These are phyloP conservation scores for Blumeriella jaapii DNA, from an alignment of 2,329 filamentous ascomycete genomes.

Conservation along the genomic window DNA sequence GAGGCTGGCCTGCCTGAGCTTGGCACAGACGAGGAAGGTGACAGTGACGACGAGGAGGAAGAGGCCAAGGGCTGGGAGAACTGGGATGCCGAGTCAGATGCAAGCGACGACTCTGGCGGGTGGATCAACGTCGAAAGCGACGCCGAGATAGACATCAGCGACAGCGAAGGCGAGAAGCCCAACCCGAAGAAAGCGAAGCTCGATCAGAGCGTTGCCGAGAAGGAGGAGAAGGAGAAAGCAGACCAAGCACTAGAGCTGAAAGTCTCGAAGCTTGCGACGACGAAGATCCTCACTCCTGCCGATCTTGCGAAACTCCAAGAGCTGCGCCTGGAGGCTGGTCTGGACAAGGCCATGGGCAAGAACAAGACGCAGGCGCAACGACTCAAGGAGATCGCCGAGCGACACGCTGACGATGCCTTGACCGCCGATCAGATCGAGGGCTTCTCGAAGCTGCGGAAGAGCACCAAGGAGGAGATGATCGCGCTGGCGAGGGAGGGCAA, in stretches of 20 bases:
- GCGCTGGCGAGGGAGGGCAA: conserved; percentile 75
- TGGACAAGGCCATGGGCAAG: conserved; percentile 51
- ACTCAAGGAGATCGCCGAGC: conserved; percentile 34
- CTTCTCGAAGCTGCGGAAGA: conserved; percentile 68
- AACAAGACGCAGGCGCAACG: conserved; percentile 29
- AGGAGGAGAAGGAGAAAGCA: conserved; percentile 34
- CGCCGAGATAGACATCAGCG: conserved; percentile 63
- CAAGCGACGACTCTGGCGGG: conserved; percentile 63
- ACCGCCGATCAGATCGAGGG: conserved; percentile 90
- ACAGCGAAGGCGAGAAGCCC: conserved; percentile 64
- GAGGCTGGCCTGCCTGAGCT: conserved; percentile 55
- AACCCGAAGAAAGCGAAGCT: conserved; percentile 53
- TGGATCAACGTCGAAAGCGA: conserved; percentile 90
- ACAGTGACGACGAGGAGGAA: conserved; percentile 37
- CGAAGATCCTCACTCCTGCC: conserved; percentile 85
- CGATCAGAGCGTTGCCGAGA: conserved; percentile 26
- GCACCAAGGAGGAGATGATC: conserved; percentile 80
- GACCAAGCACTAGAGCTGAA: conserved; percentile 29
- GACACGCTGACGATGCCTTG: conserved; percentile 76
- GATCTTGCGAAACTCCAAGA: conserved; percentile 92
- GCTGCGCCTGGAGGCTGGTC: conserved; percentile 60
- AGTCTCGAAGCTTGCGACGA: conserved; percentile 73
- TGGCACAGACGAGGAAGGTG: conserved; percentile 48
- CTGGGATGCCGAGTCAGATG: conserved; percentile 32
- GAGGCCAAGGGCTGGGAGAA: conserved; percentile 21